Evolutionary conservation across 495 filamentous ascomycete species (phyloP).

Genomic region (Bacidia rubella): DNA sequence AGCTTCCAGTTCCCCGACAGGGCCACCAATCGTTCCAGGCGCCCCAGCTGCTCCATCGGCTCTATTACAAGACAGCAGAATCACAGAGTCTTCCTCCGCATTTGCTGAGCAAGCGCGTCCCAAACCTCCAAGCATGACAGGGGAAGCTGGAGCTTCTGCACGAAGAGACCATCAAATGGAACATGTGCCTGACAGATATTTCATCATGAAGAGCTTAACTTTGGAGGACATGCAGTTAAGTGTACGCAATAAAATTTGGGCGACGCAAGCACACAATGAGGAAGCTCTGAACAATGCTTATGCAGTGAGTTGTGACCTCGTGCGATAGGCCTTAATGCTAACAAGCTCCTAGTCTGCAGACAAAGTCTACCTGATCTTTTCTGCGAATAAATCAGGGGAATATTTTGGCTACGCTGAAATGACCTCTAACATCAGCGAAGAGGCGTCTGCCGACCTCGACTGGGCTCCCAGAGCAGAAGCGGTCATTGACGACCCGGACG

Average conservation of each 20-base stretch:
- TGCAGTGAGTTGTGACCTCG: constrained; percentile 41
- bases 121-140: constrained; percentile 19
- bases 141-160: constrained; percentile 6
- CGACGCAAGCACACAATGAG: constrained; percentile 92
- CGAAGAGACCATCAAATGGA: constrained; percentile 16
- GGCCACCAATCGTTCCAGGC: constrained; percentile 32
- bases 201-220: constrained; percentile 88
- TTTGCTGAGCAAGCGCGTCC: constrained; percentile 14
- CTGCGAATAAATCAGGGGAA: constrained; percentile 94
- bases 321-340: background rate
- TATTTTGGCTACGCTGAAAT: constrained; percentile 95
- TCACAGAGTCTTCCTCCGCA: constrained; percentile 19
- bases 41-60: constrained; percentile 41
- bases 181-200: constrained; percentile 55
- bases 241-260: constrained; percentile 77
- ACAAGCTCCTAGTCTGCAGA: constrained; percentile 48
- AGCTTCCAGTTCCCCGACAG: constrained; percentile 28
- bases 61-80: constrained; percentile 15
- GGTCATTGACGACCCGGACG: constrained; percentile 41
- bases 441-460: constrained; percentile 51
- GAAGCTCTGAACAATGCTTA: constrained; percentile 69
- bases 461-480: constrained; percentile 45
- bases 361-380: constrained; percentile 92
- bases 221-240: constrained; percentile 91
- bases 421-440: constrained; percentile 70